These are phyloP conservation scores for Eutypella sp. DNA, from an alignment of 2,329 filamentous ascomycete species.

Conservation along the genomic window DNA sequence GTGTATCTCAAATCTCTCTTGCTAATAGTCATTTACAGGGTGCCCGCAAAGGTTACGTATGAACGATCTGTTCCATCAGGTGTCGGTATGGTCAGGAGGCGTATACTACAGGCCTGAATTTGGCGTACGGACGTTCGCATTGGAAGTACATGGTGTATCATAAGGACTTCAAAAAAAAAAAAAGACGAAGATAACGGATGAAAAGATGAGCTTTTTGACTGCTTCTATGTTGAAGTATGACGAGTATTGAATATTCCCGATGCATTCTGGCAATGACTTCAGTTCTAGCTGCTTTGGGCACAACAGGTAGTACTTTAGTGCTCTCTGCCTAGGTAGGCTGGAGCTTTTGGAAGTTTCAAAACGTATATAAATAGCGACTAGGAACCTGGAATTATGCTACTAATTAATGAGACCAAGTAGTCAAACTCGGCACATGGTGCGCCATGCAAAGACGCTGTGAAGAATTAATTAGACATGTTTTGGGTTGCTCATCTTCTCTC, in stretches of 20 bases:
- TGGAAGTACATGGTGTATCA: slow-evolving; percentile 16
- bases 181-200: not conserved
- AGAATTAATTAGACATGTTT: too few relatives aligned
- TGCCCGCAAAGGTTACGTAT: slow-evolving; percentile 66
- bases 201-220: slow-evolving; percentile 1
- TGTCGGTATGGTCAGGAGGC: slow-evolving; percentile 16
- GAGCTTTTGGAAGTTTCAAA: too few relatives aligned
- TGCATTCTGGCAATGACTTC: too few relatives aligned
- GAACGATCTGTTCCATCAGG: slow-evolving; percentile 25
- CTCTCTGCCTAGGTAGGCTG: not conserved
- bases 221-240: slow-evolving; percentile 15
- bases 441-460: too few relatives aligned
- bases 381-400: too few relatives aligned
- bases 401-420: too few relatives aligned
- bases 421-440: too few relatives aligned
- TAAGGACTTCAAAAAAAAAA: slow-evolving; percentile 17
- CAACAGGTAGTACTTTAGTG: not conserved
- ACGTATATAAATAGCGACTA: too few relatives aligned
- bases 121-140: slow-evolving; percentile 7
- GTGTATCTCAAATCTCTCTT: slow-evolving; percentile 12
- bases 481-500: too few relatives aligned
- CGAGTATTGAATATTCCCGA: not conserved
- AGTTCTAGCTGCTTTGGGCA: not conserved
- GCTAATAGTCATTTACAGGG: slow-evolving; percentile 36
- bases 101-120: slow-evolving; percentile 16